These are phyloP conservation scores for Protomyces inundatus DNA, from an alignment of 1,139 yeast genomes.

Conservation along the genomic window DNA sequence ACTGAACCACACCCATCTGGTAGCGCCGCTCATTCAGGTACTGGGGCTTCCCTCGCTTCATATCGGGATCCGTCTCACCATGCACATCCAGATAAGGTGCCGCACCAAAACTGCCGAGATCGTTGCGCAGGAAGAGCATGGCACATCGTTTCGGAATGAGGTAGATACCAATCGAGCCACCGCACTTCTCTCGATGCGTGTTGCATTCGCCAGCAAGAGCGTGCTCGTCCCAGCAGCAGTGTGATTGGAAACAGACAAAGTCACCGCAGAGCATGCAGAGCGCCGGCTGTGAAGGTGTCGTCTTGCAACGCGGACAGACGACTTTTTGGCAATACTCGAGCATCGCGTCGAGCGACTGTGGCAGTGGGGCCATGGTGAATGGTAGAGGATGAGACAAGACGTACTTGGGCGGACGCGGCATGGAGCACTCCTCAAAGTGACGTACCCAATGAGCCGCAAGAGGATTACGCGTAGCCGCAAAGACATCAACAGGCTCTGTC, in stretches of 20 bases:
- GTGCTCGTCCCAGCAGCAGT: conserved; percentile 44
- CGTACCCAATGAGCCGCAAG: background rate
- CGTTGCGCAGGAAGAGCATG: conserved; percentile 51
- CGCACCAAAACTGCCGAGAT: conserved; percentile 72
- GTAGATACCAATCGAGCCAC: conserved; percentile 68
- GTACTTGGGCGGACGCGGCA: background rate
- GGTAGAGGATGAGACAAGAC: conserved; percentile 11
- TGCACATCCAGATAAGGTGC: conserved; percentile 84
- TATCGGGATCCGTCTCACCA: conserved; percentile 77
- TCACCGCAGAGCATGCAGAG: conserved; percentile 79
- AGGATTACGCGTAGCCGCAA: background rate
- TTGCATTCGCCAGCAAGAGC: conserved; percentile 29
- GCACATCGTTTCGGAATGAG: conserved; percentile 70
- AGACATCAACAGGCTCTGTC: conserved; percentile 42
- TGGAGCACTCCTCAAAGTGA: background rate
- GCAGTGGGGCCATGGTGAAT: conserved; percentile 26
- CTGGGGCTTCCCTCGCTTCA: conserved; percentile 65
- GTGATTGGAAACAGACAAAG: conserved; percentile 58
- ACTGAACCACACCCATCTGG: conserved; percentile 56
- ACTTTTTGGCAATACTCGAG: conserved; percentile 19
- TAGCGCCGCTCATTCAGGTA: conserved; percentile 61
- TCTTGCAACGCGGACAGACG: conserved; percentile 38
- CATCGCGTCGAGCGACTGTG: conserved; percentile 27
- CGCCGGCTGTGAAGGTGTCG: conserved; percentile 67
- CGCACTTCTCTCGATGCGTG: conserved; percentile 40